Evolutionary conservation across 2,329 filamentous ascomycete species (phyloP).

Genomic region (Paraconiothyrium brasiliense): DNA sequence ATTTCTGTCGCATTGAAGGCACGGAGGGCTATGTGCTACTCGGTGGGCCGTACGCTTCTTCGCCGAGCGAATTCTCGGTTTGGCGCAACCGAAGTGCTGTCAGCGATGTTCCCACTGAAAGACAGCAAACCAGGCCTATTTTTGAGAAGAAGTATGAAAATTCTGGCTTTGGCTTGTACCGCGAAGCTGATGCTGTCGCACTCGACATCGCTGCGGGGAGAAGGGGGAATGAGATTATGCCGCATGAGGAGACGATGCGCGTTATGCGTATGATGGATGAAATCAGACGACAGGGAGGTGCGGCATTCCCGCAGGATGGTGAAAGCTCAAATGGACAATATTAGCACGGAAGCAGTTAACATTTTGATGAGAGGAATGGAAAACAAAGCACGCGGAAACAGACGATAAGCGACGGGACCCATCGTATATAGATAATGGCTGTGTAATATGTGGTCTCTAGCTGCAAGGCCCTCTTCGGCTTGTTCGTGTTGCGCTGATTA

Average conservation of each 20-base stretch:
- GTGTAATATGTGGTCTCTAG: neutral
- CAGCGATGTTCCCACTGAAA: slow-evolving; percentile 19
- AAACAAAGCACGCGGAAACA: neutral
- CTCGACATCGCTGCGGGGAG: slow-evolving; percentile 75
- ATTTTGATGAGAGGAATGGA: neutral
- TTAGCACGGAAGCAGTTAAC: neutral
- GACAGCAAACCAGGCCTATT: slow-evolving; percentile 46
- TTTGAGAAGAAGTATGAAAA: slow-evolving; percentile 32
- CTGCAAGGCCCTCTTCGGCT: neutral
- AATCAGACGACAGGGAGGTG: slow-evolving; percentile 66
- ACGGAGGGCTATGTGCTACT: slow-evolving; percentile 51
- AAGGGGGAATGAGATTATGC: slow-evolving; percentile 70
- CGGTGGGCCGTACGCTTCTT: slow-evolving; percentile 51
- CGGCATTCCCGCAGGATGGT: slow-evolving; percentile 61
- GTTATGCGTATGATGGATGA: slow-evolving; percentile 82
- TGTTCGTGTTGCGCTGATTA: neutral
- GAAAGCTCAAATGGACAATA: neutral
- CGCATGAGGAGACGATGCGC: slow-evolving; percentile 76
- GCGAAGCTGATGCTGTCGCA: slow-evolving; percentile 80
- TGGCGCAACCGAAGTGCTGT: slow-evolving; percentile 24
- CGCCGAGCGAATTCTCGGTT: slow-evolving; percentile 19
- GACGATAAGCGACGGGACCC: neutral
- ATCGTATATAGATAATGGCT: too few species aligned
- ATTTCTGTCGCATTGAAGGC: slow-evolving; percentile 52
- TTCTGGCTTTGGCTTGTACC: slow-evolving; percentile 80